These are phyloP conservation scores for Pholiota conissans DNA, from an alignment of 768 basidiomycete species.

Conservation along the genomic window DNA sequence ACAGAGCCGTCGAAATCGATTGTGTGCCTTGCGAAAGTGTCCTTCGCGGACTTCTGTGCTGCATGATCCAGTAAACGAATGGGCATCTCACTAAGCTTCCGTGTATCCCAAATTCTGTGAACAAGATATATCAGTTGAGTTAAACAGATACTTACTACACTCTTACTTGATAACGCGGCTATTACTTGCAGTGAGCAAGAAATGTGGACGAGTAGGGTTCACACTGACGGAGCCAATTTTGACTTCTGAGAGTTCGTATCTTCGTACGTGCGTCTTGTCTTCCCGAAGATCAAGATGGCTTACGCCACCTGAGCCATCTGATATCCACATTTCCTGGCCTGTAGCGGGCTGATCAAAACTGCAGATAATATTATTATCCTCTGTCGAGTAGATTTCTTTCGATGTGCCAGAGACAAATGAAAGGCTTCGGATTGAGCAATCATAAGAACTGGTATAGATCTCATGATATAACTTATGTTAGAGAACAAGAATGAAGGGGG, in stretches of 20 bases:
- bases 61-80: conserved; percentile 29
- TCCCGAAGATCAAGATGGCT: conserved; percentile 79
- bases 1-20: conserved; percentile 40
- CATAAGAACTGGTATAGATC: conserved; percentile 84
- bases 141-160: background rate
- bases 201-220: conserved; percentile 67
- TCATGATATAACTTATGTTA: conserved; percentile 24
- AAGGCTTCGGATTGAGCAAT: conserved; percentile 71
- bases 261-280: conserved; percentile 48
- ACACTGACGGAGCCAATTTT: conserved; percentile 83
- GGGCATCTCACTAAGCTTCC: conserved; percentile 55
- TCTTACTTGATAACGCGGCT: conserved; percentile 67
- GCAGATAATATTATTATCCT: conserved; percentile 57
- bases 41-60: conserved; percentile 7
- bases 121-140: background rate
- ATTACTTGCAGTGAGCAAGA: conserved; percentile 77
- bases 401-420: conserved; percentile 76
- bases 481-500: background rate
- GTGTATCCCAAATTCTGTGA: conserved; percentile 75
- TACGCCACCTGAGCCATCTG: conserved; percentile 68
- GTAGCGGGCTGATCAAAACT: conserved; percentile 67
- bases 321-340: conserved; percentile 85
- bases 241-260: conserved; percentile 65
- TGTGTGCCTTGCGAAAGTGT: conserved; percentile 5
- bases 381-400: conserved; percentile 63